Evolutionary conservation across 805 yeast species (phyloP).

Genomic region (Millerozyma acaciae): DNA sequence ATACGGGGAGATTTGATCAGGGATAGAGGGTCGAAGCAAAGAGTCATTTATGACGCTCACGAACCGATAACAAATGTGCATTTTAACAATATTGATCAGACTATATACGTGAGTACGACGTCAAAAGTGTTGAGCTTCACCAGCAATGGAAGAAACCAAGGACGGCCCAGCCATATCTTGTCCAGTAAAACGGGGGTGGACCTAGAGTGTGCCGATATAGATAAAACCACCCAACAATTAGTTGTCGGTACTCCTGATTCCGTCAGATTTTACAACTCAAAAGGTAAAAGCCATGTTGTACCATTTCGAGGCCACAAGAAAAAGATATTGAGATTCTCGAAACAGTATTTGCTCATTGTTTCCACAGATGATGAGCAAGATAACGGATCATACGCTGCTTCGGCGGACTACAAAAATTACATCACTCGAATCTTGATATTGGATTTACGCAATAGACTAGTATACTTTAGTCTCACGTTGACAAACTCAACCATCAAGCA

Average conservation of each 20-base stretch:
- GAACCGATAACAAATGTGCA: constrained; percentile 82
- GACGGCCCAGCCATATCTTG: constrained; percentile 50
- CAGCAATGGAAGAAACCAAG: constrained; percentile 75
- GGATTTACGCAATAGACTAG: constrained; percentile 65
- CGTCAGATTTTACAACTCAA: constrained; percentile 56
- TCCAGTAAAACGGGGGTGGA: constrained; percentile 47
- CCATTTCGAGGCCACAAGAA: constrained; percentile 56
- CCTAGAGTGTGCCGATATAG: constrained; percentile 45
- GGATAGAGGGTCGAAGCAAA: constrained; percentile 87
- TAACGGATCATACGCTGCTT: constrained; percentile 2
- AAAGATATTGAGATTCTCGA: constrained; percentile 42
- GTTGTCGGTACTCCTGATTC: constrained; percentile 65
- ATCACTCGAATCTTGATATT: constrained; percentile 61
- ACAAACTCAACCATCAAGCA: constrained; percentile 56
- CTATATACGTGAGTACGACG: constrained; percentile 70
- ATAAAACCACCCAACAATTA: constrained; percentile 43
- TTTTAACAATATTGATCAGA: constrained; percentile 48
- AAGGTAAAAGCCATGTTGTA: constrained; percentile 51
- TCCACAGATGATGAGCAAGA: constrained; percentile 36
- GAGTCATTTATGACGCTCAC: constrained; percentile 66
- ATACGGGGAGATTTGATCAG: constrained; percentile 84
- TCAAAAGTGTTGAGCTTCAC: constrained; percentile 65
- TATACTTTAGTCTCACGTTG: constrained; percentile 67
- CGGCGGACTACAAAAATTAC: constrained; percentile 11
- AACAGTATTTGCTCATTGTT: constrained; percentile 57